Percentiles rank a stretch among this genome's conserved stretches.
These are phyloP conservation scores for Salix caprea DNA, from an alignment of 345 rosid genomes.

Conservation along the genomic window DNA sequence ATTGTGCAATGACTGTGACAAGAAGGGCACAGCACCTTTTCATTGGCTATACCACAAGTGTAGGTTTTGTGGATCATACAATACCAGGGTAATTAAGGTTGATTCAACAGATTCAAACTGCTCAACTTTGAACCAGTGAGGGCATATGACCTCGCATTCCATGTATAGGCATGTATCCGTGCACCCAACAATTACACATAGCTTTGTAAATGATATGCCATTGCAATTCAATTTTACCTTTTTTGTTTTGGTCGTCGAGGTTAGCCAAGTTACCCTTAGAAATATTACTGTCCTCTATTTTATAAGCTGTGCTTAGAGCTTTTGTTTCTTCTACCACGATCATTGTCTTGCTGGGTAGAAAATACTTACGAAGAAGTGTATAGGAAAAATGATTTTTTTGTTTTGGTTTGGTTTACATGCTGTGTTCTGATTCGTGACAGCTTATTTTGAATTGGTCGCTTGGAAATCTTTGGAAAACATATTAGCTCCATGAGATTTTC, in stretches of 20 bases:
- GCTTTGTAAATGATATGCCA: conserved; percentile 4
- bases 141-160: background rate
- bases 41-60: conserved; percentile 94
- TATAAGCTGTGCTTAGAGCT: background rate
- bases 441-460: background rate
- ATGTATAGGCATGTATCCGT: background rate
- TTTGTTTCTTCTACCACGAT: no score
- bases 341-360: no score
- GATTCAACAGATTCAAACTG: conserved; percentile 21
- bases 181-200: background rate
- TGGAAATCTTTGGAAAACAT: background rate
- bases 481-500: background rate
- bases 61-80: conserved; percentile 66
- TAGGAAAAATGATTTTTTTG: no score
- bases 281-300: background rate
- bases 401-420: no score
- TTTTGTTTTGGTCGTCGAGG: background rate
- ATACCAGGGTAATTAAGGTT: conserved; percentile 69
- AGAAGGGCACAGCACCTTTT: conserved; percentile 57
- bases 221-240: conserved; percentile 2
- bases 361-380: no score
- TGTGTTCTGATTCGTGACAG: background rate
- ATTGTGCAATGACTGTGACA: conserved; percentile 74
- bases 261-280: background rate
- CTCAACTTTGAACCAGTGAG: conserved; percentile 17